Conservation (phyloP, 257 asterid genomes). For the Ligustrum vulgare region DNA sequence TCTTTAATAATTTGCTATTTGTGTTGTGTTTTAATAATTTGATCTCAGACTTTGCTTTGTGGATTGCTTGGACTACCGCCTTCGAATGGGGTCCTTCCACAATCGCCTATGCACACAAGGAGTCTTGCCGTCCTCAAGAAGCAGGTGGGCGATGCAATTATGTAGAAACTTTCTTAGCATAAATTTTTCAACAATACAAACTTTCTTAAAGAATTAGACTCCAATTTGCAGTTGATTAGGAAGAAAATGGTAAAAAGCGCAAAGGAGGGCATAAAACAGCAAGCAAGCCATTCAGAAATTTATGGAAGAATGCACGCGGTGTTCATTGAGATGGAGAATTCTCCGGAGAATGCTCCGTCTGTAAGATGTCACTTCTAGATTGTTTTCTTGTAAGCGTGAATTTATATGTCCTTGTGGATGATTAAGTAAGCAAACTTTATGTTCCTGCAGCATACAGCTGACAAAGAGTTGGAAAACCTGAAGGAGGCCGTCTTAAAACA, state of each 20-base stretch:
- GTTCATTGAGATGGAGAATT: slow-evolving; percentile 79
- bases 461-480: slow-evolving; percentile 66
- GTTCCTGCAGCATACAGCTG: slow-evolving; percentile 54
- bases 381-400: not conserved
- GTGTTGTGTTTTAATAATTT: no score
- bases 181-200: not conserved
- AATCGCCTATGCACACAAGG: slow-evolving; percentile 97
- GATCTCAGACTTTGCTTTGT: slow-evolving; percentile 74
- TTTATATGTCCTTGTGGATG: not conserved
- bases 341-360: slow-evolving; percentile 60
- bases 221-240: slow-evolving; percentile 53
- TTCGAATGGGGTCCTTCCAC: slow-evolving; percentile 98
- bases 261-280: slow-evolving; percentile 67
- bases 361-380: slow-evolving; percentile 40
- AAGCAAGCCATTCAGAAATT: slow-evolving; percentile 80
- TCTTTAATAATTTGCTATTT: not conserved
- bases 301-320: slow-evolving; percentile 88
- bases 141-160: slow-evolving; percentile 53
- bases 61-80: slow-evolving; percentile 98
- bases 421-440: not conserved
- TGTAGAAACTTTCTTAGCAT: not conserved
- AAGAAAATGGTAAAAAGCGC: slow-evolving; percentile 83
- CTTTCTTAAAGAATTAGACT: not conserved
- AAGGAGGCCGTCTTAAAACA: slow-evolving; percentile 78
- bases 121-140: slow-evolving; percentile 91